These are phyloP conservation scores for Botrytis sinoallii DNA, from an alignment of 2,329 filamentous ascomycete species.

Conservation along the genomic window DNA sequence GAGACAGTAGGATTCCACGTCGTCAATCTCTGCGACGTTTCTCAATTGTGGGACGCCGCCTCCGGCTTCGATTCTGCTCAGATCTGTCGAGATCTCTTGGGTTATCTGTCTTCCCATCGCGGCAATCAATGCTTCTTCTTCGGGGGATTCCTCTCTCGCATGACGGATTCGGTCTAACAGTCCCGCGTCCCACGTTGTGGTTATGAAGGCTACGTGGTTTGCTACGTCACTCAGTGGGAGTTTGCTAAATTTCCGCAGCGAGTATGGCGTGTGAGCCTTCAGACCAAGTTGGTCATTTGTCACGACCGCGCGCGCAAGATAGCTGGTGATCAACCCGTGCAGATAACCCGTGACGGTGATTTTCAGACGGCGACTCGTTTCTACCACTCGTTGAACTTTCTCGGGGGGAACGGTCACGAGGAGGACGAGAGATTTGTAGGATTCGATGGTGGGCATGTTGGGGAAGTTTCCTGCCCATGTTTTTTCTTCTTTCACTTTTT, in stretches of 20 bases:
- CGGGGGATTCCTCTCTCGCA: background rate
- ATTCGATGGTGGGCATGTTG: background rate
- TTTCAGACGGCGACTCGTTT: constrained; percentile 14
- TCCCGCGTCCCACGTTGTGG: constrained; percentile 13
- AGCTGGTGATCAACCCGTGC: constrained; percentile 25
- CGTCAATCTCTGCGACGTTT: background rate
- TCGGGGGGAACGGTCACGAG: constrained; percentile 17
- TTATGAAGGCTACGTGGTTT: constrained; percentile 28
- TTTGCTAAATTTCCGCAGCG: constrained; percentile 26
- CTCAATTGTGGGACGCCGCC: constrained; percentile 9
- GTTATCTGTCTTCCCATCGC: constrained; percentile 20
- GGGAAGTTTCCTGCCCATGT: constrained; percentile 15
- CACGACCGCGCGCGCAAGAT: constrained; percentile 21
- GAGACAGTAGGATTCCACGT: background rate
- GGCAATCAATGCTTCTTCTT: constrained; percentile 19
- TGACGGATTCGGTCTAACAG: constrained; percentile 15
- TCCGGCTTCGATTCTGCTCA: background rate
- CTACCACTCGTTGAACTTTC: constrained; percentile 1
- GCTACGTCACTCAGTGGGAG: constrained; percentile 24
- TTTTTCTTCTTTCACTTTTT: background rate
- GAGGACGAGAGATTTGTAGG: constrained; percentile 7
- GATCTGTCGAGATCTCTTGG: constrained; percentile 21
- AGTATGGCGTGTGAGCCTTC: constrained; percentile 24
- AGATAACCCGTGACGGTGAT: constrained; percentile 30
- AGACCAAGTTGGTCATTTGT: constrained; percentile 13